Conservation (phyloP, 352 stramenopile species). For the Peronospora belbahrii region DNA sequence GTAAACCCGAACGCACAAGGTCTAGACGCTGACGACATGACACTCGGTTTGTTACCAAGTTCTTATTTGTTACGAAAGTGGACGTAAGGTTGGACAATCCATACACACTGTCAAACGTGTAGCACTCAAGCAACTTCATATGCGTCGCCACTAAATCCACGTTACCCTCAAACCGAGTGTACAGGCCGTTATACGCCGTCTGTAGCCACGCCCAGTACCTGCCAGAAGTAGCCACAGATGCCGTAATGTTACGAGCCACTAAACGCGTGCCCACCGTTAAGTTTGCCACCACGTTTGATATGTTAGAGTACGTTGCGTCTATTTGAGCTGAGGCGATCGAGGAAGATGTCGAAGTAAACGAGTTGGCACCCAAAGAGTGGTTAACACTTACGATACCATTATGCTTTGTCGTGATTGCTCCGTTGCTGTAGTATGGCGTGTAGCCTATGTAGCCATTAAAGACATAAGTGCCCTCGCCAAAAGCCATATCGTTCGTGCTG, state of each 20-base stretch:
- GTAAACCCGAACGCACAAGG: conserved; percentile 34
- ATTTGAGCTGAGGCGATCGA: conserved; percentile 13
- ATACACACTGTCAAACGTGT: conserved; percentile 51
- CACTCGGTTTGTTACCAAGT: conserved; percentile 40
- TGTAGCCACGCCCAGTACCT: conserved; percentile 58
- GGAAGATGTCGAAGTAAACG: conserved; percentile 20
- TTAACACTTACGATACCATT: conserved; percentile 40
- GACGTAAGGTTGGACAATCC: conserved; percentile 37
- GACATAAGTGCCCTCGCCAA: conserved; percentile 29
- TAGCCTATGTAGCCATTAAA: conserved; percentile 48
- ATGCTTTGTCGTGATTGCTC: conserved; percentile 45
- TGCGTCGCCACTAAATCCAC: conserved; percentile 51
- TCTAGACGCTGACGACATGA: conserved; percentile 46
- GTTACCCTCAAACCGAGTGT: conserved; percentile 51
- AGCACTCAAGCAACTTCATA: conserved; percentile 53
- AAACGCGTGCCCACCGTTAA: conserved; percentile 34
- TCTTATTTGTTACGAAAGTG: conserved; percentile 44
- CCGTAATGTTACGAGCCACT: conserved; percentile 33
- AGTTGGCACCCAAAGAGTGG: conserved; percentile 30
- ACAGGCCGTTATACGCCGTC: conserved; percentile 47
- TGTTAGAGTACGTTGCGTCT: conserved; percentile 31
- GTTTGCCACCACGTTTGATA: conserved; percentile 30
- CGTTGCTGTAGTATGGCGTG: conserved; percentile 32
- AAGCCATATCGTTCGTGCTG: conserved; percentile 23
- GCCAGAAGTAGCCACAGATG: conserved; percentile 41